Percentiles rank a stretch among this genome's conserved stretches.
These are phyloP conservation scores for Rhodotorula graminis DNA, from an alignment of 768 basidiomycete species.

Conservation along the genomic window DNA sequence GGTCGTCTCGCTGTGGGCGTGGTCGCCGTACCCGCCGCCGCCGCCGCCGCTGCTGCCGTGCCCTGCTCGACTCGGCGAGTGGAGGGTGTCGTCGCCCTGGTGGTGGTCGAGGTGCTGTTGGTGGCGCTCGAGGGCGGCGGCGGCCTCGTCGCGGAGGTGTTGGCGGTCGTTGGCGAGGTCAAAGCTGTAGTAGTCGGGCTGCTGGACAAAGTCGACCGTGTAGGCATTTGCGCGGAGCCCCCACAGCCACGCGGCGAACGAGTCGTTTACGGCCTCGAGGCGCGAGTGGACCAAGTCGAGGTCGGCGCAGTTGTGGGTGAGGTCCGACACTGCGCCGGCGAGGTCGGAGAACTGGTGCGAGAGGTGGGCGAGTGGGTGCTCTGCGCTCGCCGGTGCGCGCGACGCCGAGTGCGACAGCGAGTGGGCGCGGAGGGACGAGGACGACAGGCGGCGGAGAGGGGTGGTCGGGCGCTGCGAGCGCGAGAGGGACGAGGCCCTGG, in stretches of 20 bases:
- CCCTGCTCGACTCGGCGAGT: background rate
- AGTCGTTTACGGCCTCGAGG: conserved; percentile 38
- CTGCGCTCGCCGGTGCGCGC: background rate
- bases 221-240: conserved; percentile 39
- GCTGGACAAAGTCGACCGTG: conserved; percentile 39
- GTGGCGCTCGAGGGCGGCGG: background rate
- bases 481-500: conserved; percentile 3
- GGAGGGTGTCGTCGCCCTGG: background rate
- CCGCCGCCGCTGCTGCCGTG: too few species aligned
- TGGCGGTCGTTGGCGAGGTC: conserved; percentile 3
- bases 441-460: conserved; percentile 28
- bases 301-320: conserved; percentile 28
- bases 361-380: conserved; percentile 31
- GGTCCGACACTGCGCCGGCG: conserved; percentile 31
- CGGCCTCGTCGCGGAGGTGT: background rate
- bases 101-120: background rate
- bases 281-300: conserved; percentile 11
- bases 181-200: conserved; percentile 28
- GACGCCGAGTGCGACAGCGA: conserved; percentile 28
- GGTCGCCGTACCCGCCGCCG: too few species aligned
- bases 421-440: conserved; percentile 22
- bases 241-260: conserved; percentile 34
- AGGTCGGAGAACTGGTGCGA: conserved; percentile 32
- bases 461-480: conserved; percentile 25
- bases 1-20: conserved; percentile 9